A percentile compares a stretch with the other conserved stretches of the same genome.
These are phyloP conservation scores for Paracorniculantispora psalliotae DNA, from an alignment of 2,329 filamentous ascomycete genomes.

Conservation along the genomic window DNA sequence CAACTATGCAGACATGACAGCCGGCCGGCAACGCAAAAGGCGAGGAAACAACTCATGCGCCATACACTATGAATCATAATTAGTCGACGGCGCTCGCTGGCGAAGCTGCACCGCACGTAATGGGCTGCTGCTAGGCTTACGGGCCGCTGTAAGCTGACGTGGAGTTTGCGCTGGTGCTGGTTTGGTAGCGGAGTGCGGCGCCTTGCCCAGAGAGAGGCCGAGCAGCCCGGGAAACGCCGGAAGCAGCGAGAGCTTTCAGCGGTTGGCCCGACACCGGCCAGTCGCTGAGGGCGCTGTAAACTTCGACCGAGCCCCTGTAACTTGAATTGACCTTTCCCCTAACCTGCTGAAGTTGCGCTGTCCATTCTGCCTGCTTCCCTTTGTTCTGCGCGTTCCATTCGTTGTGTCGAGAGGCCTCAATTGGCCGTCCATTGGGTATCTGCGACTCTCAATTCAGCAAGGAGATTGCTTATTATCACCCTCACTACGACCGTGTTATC, in stretches of 20 bases:
- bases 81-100: background rate
- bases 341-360: background rate
- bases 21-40: too few species aligned
- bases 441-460: background rate
- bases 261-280: conserved; percentile 13
- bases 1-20: background rate
- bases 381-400: too few species aligned
- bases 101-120: conserved; percentile 8
- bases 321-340: background rate
- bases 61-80: conserved; percentile 14
- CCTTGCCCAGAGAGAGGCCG: background rate
- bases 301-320: background rate
- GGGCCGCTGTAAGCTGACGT: conserved; percentile 11
- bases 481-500: background rate
- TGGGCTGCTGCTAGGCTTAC: background rate
- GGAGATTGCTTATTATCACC: background rate
- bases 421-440: background rate
- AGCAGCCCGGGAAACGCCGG: conserved; percentile 14
- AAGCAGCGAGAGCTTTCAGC: background rate
- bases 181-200: conserved; percentile 6
- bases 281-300: background rate
- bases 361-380: too few species aligned
- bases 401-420: too few species aligned
- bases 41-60: background rate
- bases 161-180: background rate